Evolutionary conservation across 2,329 filamentous ascomycete genomes (phyloP), one percentile per base, ranked within the genome.

Genomic region (Aspergillus calidoustus): DNA sequence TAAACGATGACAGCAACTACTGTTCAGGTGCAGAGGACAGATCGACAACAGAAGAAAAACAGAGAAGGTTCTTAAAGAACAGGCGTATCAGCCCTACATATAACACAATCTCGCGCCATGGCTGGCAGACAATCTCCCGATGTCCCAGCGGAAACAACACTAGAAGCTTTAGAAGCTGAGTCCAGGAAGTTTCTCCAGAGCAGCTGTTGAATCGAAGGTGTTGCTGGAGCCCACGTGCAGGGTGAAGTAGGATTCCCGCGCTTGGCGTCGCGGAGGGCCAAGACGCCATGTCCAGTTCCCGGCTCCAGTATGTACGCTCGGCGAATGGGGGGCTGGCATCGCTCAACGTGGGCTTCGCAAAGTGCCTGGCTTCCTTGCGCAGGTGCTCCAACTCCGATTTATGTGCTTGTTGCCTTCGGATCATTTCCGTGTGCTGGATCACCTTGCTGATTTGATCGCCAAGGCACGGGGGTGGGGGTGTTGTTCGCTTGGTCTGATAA

Each of bases 141-240:
- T 79, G 84, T 84, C 0, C 77, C 81, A 0, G 88, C 19, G 19
- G 79, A 59, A 82, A 86, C 9, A 77, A 89, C 71, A 79, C 83
- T 0, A 69, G 43, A 0, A 51, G 83, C 13, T 54, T 66, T 1
- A 86, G 0, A 86, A 89, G 70, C 69, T 66, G 2, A 72, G 69
- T 1, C 76, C 81, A 0, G 87, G 87, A 13, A 15, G 9, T 15
- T 41, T 41, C 34, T 41, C 11, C 13, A 13, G 34, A 41, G 34
- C 34, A 41, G 11, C 11, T 13, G 34, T 41, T 41, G 34, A 41
- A 41, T 41, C 11, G 34, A 41, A 41, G 34, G 11, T 41, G 34
- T 41, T 41, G 11, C 34, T 41, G 34, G 34, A 41, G 11, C 34
- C 34, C 34, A 41, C 34, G 34, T 41, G 34, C 34, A 15, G 15